Conservation (phyloP, 768 basidiomycete genomes). For the Lentinula edodes region DNA sequence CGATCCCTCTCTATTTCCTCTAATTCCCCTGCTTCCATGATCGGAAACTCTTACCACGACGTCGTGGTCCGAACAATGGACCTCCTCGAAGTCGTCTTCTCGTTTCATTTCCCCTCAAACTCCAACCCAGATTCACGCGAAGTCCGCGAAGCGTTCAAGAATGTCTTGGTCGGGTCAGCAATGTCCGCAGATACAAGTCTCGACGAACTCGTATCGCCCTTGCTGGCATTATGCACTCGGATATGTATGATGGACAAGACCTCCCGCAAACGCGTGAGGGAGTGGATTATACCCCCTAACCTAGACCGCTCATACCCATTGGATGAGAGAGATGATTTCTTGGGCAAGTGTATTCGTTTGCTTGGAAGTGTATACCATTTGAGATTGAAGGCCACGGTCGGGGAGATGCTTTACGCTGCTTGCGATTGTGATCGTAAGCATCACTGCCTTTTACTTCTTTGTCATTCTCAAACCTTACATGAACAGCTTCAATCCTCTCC, state of each 20-base stretch:
- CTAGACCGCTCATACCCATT: conserved; percentile 77
- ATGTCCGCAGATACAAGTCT: conserved; percentile 42
- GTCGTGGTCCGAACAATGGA: conserved; percentile 61
- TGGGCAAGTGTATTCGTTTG: conserved; percentile 78
- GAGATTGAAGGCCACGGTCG: conserved; percentile 68
- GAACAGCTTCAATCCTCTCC: conserved; percentile 56
- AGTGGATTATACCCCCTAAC: conserved; percentile 70
- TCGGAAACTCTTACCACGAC: conserved; percentile 28
- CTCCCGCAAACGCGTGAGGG: conserved; percentile 50
- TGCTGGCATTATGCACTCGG: conserved; percentile 70
- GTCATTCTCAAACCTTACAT: neutral
- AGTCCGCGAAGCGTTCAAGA: conserved; percentile 47
- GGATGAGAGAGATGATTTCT: conserved; percentile 63
- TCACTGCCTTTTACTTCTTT: neutral
- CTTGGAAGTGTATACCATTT: conserved; percentile 70
- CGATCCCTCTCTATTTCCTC: conserved; percentile 46
- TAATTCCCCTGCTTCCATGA: conserved; percentile 19
- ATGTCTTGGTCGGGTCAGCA: conserved; percentile 24
- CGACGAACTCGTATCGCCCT: conserved; percentile 75
- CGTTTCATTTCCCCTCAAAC: conserved; percentile 64
- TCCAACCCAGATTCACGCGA: conserved; percentile 58
- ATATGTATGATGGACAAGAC: conserved; percentile 60
- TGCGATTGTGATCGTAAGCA: conserved; percentile 58
- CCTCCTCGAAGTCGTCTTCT: conserved; percentile 54
- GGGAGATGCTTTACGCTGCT: conserved; percentile 83